phyloP scores from a whole-genome alignment of 2,329 filamentous ascomycete species.

The Colletotrichum sansevieriae region DNA sequence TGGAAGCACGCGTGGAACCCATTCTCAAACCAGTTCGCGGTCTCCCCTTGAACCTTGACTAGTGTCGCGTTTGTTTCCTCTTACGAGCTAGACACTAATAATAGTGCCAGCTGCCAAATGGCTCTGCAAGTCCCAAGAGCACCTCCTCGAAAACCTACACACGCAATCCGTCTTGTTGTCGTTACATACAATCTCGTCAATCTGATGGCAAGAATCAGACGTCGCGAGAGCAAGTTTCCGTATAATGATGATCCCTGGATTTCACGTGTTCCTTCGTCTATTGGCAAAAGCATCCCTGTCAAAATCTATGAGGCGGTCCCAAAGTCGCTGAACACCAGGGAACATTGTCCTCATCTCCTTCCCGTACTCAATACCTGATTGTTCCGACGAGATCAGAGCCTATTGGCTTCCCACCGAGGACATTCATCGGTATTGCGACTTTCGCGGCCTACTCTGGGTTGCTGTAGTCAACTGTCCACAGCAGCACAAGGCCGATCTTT shows the following conservation, averaged over 20 bases:
- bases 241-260: not conserved
- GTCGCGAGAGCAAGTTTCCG: not conserved
- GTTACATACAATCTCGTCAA: not conserved
- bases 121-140: not conserved
- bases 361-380: not conserved
- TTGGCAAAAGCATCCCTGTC: not conserved
- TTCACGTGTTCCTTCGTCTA: conserved; percentile 9
- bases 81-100: conserved; percentile 6
- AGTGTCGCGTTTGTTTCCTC: conserved; percentile 1
- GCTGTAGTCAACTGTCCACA: not conserved
- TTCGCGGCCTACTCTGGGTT: not conserved
- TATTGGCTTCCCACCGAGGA: not conserved
- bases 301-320: not conserved
- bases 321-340: not conserved
- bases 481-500: not conserved
- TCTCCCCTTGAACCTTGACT: not conserved
- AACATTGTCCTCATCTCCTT: not conserved
- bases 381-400: conserved; percentile 5
- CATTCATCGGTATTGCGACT: not conserved
- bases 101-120: not conserved
- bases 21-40: not conserved
- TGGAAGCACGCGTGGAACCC: conserved; percentile 4
- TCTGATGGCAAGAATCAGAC: not conserved
- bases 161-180: not conserved
- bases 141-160: not conserved